A percentile compares a stretch with the other conserved stretches of the same genome.
These are phyloP conservation scores for Tuber calosporum DNA, from an alignment of 495 filamentous ascomycete genomes.

Conservation along the genomic window DNA sequence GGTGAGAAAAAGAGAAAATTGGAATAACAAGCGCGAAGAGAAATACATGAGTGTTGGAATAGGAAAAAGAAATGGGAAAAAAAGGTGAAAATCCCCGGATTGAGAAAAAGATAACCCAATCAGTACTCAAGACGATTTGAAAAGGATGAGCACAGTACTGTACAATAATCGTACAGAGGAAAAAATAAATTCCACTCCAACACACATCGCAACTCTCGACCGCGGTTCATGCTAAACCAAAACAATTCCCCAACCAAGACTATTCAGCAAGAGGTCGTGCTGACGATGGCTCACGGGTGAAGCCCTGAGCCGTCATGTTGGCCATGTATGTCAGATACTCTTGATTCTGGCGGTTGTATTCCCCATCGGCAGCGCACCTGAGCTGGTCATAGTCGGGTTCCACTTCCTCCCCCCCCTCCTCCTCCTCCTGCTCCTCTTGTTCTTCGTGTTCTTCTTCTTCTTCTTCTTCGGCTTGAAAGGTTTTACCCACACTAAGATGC, in stretches of 20 bases:
- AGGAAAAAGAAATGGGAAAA: not conserved
- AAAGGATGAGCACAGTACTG: not conserved
- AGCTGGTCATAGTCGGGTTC: not conserved
- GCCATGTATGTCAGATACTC: not conserved
- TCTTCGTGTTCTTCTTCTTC: too few species aligned
- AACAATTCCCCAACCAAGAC: not conserved
- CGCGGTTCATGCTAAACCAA: not conserved
- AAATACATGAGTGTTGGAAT: not conserved
- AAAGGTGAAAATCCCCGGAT: not conserved
- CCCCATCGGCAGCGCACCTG: not conserved
- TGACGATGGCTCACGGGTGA: not conserved
- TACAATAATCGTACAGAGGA: too few species aligned
- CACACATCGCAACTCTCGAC: not conserved
- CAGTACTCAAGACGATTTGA: not conserved
- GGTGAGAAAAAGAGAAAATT: not conserved
- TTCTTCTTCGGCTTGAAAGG: not conserved
- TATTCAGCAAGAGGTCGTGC: not conserved
- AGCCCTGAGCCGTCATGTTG: not conserved
- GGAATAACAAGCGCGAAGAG: not conserved
- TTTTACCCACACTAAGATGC: fast-evolving
- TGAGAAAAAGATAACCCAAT: too few species aligned
- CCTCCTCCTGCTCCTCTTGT: too few species aligned
- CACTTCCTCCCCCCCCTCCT: not conserved
- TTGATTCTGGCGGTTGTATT: not conserved
- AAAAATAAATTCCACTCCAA: not conserved